Conservation (phyloP, 306 rosid species). For the cucumber (Cucumis sativus) region Cucumber_9930_V3 NC_026657.2:37001501-37002000, state of each 20-base stretch:
- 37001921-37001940: constrained; percentile 93
- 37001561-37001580: neutral
- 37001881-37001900: constrained; percentile 90
- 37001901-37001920: constrained; percentile 96
- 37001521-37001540: neutral
- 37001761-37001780: constrained; percentile 88
- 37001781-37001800: constrained; percentile 87
- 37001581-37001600: neutral
- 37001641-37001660: neutral
- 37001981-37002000: constrained; percentile 18
- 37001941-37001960: constrained; percentile 63
- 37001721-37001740: constrained; percentile 96
- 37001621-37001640: constrained; percentile 4
- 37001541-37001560: neutral
- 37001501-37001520: neutral
- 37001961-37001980: constrained; percentile 12
- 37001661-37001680: constrained; percentile 34
- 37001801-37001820: constrained; percentile 66
- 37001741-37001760: constrained; percentile 94
- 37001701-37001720: constrained; percentile 88
- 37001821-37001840: constrained; percentile 43
- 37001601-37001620: neutral
- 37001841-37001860: constrained; percentile 85
- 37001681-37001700: constrained; percentile 94
- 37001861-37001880: constrained; percentile 91